These are phyloP conservation scores for Termitomyces sp. DNA, from an alignment of 768 basidiomycete species.

Conservation along the genomic window DNA sequence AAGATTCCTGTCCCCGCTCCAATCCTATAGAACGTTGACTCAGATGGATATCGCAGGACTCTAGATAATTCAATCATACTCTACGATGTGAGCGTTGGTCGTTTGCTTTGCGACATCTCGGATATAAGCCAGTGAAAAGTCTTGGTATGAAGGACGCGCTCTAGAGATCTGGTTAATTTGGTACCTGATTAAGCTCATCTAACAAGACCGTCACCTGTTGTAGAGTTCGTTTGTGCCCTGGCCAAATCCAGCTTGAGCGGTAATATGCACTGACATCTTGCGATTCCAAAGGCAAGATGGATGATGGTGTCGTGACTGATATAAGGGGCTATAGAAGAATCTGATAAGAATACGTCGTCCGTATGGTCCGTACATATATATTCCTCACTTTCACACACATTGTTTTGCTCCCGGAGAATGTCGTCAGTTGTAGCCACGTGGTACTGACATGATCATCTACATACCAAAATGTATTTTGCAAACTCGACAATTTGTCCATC, in stretches of 20 bases:
- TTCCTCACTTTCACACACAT: no score
- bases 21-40: conserved; percentile 38
- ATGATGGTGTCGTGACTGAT: not conserved
- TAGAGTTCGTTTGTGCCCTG: conserved; percentile 81
- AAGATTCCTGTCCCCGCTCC: conserved; percentile 89
- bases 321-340: not conserved
- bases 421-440: not conserved
- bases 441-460: not conserved
- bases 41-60: not conserved
- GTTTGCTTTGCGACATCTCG: conserved; percentile 34
- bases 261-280: conserved; percentile 41
- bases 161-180: conserved; percentile 26
- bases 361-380: not conserved
- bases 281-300: conserved; percentile 12
- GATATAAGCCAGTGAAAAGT: conserved; percentile 55
- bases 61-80: conserved; percentile 38
- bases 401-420: not conserved
- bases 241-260: conserved; percentile 74
- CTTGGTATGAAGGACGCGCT: conserved; percentile 79
- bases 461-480: not conserved
- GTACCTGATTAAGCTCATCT: not conserved
- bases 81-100: conserved; percentile 54
- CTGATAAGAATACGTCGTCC: no score
- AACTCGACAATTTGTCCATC: not conserved
- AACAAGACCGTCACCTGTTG: conserved; percentile 42